Evolutionary conservation across 176 grass and related monocot genomes (phyloP), one percentile per base, ranked within the genome.

Genomic region (Echinochloa phyllopogon): DNA sequence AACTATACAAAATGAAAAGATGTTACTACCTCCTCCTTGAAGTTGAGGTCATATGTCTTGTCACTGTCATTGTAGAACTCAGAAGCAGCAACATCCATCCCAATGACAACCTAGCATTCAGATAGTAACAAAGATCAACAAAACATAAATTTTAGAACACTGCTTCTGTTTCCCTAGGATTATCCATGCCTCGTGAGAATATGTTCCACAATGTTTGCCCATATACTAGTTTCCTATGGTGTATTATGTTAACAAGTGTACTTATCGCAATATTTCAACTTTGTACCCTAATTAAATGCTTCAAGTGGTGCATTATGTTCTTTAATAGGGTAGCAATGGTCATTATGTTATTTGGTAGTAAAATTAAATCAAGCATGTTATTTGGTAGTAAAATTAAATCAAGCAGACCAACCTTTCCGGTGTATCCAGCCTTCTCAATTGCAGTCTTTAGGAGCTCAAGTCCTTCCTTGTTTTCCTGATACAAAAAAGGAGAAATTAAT

Each of bases 61-160:
- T 93, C 93, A 82, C 89, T 93, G 1, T 98, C 95, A 20, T 13
- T 63, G 57, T 88, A 98, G 66, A 98, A 95, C 74, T 98, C 93
- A 67, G 95, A 98, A 77, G 95, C 93, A 40, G 95, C 95, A 79
- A 98, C 95, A 68, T 98, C 95, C 95, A 98, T 98, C 75, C 93
- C 95, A 77, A 95, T 98, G 47, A 98, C 95, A 8, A 98, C 91
- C 93, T 98, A 42, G 10, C 8, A 68, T 68, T 68, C 65, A 68
- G 37, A 68, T 18, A 68, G 8, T 65, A 65, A 60, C 16, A 20
- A 39, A 21, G 33, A 41, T 40, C 20, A n/a, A 21, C 39, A 21
- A 12, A n/a, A 10, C 8, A 27, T 10, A 42, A 42, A 42, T n/a
- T 41, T 69, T n/a, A 69, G 20, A 69, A 69, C 6, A 15, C 14